phyloP scores from a whole-genome alignment of 23 red algal genomes.

The Gracilaria vermiculophylla region DNA sequence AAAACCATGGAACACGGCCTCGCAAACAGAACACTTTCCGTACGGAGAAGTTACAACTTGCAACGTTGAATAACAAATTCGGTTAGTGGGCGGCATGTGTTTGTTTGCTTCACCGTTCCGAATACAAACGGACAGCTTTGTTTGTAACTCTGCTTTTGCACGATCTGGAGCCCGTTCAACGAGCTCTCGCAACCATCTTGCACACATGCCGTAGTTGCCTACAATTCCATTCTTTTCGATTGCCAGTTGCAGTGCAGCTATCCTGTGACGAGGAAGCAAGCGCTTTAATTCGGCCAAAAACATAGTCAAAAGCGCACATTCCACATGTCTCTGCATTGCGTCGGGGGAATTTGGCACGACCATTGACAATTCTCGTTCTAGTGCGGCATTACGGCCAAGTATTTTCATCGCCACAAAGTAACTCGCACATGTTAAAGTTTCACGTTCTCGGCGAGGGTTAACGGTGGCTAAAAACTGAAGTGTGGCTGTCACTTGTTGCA shows the following conservation, averaged over 20 bases:
- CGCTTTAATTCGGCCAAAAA: conserved; percentile 66
- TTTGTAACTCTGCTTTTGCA: conserved; percentile 22
- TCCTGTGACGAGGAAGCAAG: conserved; percentile 48
- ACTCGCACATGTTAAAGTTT: conserved; percentile 57
- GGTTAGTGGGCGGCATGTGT: conserved; percentile 66
- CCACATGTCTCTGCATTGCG: conserved; percentile 14
- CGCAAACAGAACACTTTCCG: conserved; percentile 46
- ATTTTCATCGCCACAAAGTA: conserved; percentile 63
- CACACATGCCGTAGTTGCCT: conserved; percentile 68
- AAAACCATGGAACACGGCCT: conserved; percentile 35
- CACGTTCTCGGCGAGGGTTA: conserved; percentile 42
- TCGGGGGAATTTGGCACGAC: conserved; percentile 8
- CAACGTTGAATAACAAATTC: conserved; percentile 43
- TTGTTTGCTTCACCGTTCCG: conserved; percentile 51
- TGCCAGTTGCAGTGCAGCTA: conserved; percentile 54
- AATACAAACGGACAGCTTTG: conserved; percentile 14
- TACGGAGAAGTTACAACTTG: conserved; percentile 26
- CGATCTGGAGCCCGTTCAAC: conserved; percentile 37
- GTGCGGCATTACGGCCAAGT: conserved; percentile 17
- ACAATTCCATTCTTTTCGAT: conserved; percentile 62
- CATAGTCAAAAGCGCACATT: conserved; percentile 58
- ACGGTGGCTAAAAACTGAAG: conserved; percentile 29
- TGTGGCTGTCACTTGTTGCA: conserved; percentile 49
- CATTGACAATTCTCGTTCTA: conserved; percentile 22
- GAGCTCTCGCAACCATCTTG: conserved; percentile 56